phyloP scores from a whole-genome alignment of 2,329 filamentous ascomycete species.

The Chalaropsis thielavioides region DNA sequence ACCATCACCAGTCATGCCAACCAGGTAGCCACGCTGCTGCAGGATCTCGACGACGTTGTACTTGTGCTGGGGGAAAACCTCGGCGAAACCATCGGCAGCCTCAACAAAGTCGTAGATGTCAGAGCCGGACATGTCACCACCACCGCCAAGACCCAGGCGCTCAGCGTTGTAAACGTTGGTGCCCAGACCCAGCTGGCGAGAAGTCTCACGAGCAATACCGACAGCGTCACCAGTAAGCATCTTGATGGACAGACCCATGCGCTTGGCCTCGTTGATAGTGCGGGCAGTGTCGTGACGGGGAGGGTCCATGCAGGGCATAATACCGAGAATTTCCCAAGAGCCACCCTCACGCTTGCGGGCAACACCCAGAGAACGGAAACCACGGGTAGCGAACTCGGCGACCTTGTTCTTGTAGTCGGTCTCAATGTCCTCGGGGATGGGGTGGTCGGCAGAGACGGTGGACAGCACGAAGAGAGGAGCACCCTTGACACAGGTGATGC shows the following conservation, averaged over 20 bases:
- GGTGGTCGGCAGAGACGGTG: constrained; percentile 74
- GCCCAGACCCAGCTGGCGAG: constrained; percentile 77
- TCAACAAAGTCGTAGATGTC: constrained; percentile 93
- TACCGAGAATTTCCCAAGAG: constrained; percentile 82
- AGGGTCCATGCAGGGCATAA: constrained; percentile 88
- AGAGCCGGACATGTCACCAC: constrained; percentile 83
- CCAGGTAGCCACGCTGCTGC: constrained; percentile 82
- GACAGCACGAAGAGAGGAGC: constrained; percentile 77
- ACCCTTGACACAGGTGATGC: constrained; percentile 81
- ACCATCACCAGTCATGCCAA: constrained; percentile 93
- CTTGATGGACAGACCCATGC: constrained; percentile 78
- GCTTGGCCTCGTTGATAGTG: constrained; percentile 81
- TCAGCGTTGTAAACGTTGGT: constrained; percentile 92
- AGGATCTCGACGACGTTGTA: constrained; percentile 89
- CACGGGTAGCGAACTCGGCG: constrained; percentile 78
- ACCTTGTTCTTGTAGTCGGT: constrained; percentile 85
- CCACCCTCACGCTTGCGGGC: constrained; percentile 73
- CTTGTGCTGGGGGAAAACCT: constrained; percentile 92
- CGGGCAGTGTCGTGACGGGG: constrained; percentile 81
- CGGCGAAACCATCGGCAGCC: constrained; percentile 86
- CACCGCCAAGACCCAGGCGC: constrained; percentile 76
- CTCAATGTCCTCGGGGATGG: constrained; percentile 61
- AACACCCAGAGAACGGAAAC: constrained; percentile 87
- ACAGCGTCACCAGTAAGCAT: constrained; percentile 94
- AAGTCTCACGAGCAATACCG: constrained; percentile 83